Evolutionary conservation across 495 filamentous ascomycete genomes (phyloP).

Genomic region (Talaromyces trachyspermus): DNA sequence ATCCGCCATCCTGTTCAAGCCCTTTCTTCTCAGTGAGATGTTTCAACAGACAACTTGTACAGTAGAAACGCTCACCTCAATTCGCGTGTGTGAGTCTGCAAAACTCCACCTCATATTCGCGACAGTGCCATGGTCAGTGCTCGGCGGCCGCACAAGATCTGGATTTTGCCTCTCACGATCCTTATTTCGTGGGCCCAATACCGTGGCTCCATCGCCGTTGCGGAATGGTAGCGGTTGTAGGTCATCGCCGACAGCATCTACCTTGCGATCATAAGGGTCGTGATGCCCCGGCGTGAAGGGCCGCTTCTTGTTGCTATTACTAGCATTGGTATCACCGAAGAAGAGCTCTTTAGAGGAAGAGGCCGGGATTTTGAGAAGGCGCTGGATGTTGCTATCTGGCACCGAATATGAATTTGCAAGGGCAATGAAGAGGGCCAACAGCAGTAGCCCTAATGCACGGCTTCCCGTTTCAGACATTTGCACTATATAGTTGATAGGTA

Average conservation of each 20-base stretch:
- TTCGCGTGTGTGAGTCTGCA: slow-evolving; percentile 58
- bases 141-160: slow-evolving; percentile 56
- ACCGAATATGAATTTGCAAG: background rate
- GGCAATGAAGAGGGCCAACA: too few species aligned
- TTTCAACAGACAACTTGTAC: too few species aligned
- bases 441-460: too few species aligned
- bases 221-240: slow-evolving; percentile 58
- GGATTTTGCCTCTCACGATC: slow-evolving; percentile 56
- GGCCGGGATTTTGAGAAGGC: slow-evolving; percentile 5
- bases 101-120: slow-evolving; percentile 62
- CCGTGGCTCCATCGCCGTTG: slow-evolving; percentile 53
- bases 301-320: background rate
- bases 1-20: slow-evolving; percentile 63
- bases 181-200: slow-evolving; percentile 58
- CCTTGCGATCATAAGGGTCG: slow-evolving; percentile 41
- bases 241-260: slow-evolving; percentile 50
- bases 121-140: slow-evolving; percentile 56
- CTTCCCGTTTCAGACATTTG: too few species aligned
- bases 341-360: slow-evolving; percentile 10
- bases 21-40: too few species aligned
- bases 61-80: slow-evolving; percentile 39
- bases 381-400: background rate
- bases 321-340: background rate
- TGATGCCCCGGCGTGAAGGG: slow-evolving; percentile 34
- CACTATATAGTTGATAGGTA: too few species aligned